Conservation (phyloP, 2,329 filamentous ascomycete genomes). For the Colletotrichum australisinense region DNA sequence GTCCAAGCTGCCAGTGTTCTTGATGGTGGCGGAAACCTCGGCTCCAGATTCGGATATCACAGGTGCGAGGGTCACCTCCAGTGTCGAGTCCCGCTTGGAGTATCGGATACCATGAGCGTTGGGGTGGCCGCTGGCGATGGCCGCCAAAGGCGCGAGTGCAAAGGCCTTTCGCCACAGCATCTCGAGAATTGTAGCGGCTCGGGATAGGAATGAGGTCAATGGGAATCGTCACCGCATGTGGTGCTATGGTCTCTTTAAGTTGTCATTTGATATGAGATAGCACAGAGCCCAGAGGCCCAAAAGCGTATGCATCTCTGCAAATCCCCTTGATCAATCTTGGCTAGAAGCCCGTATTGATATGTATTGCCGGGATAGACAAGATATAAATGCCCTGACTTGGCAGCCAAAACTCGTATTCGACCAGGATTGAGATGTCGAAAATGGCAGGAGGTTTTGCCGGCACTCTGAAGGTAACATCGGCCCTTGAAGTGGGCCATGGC, state of each 20-base stretch:
- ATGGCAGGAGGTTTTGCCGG: background rate
- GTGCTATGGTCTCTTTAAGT: background rate
- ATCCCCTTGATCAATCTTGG: background rate
- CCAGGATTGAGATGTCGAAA: background rate
- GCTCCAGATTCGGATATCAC: background rate
- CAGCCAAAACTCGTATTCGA: background rate
- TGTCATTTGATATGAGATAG: background rate
- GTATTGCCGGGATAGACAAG: background rate
- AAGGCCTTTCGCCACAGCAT: background rate
- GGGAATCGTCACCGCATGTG: background rate
- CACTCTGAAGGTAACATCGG: background rate
- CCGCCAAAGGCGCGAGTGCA: background rate
- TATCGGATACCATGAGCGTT: background rate
- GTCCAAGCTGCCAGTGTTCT: conserved; percentile 9
- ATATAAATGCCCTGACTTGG: background rate
- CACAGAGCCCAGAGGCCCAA: no score
- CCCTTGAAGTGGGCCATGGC: background rate
- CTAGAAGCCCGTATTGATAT: background rate
- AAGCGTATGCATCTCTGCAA: background rate
- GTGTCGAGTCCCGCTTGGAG: background rate
- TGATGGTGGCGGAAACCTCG: background rate
- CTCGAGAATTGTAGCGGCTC: background rate
- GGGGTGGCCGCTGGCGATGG: background rate
- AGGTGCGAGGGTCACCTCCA: background rate
- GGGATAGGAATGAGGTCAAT: background rate